Evolutionary conservation across 176 grass and related monocot species (phyloP), one percentile per base, ranked within the genome.

Genomic region (Cenchrus americanus): DNA sequence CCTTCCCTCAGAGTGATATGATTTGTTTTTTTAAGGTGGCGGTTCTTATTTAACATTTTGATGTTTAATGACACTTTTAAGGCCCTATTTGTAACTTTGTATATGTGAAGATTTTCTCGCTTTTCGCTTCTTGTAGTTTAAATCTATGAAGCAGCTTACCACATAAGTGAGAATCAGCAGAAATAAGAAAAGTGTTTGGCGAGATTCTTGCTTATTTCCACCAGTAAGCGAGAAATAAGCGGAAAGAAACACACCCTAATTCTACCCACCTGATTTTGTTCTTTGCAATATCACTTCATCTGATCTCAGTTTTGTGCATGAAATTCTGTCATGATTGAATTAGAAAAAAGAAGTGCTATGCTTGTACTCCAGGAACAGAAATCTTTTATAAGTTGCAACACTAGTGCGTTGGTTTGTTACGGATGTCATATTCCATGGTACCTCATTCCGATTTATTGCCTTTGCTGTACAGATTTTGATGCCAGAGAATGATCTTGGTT

Each of bases 401-500:
- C 13, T 61, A 70, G 58, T 47, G 12, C 22, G 27, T 68, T 83
- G 21, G 85, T 79, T 85, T 77, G 27, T 59, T 86, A 54, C 32
- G n/a, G 4, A 79, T 67, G 85, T 74, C 34, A 82, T 77, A 64
- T 73, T 55, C 2, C 37, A 75, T 80, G 60, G 10, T 75, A 42
- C 32, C 44, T 69, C 12, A 30, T 44, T 67, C 54, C 7, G 26
- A 55, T 66, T 68, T 52, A 24, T 66, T 67, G 27, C 26, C 71
- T 73, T 60, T 83, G 2, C 14, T 88, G 24, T 62, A 23, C 85
- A 99, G 96, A 62, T 87, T 62, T 74, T 99, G 89, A 51, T 87
- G 24, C 86, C 86, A 19, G 90, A 93, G 73, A 50, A 51, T n/a
- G 87, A 90, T 88, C 83, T 96, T 80, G 79, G 86, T 75, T 86